These are phyloP conservation scores for Musa beccarii DNA, from an alignment of 176 grass and related monocot species.

Conservation along the genomic window DNA sequence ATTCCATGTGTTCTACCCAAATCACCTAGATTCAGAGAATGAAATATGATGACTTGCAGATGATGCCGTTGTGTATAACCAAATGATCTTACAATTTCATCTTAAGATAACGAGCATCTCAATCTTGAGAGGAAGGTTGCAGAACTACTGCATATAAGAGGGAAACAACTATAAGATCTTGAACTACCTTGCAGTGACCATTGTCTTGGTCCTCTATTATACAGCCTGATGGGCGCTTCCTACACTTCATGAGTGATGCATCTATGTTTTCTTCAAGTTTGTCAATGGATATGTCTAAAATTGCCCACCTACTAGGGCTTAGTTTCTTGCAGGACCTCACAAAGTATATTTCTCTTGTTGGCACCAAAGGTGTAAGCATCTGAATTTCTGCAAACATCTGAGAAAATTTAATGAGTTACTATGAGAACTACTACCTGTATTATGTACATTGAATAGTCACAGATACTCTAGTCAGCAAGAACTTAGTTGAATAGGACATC, in stretches of 20 bases:
- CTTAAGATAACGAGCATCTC: no score
- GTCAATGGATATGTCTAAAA: constrained; percentile 49
- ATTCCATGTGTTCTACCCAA: constrained; percentile 62
- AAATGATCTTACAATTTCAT: no score
- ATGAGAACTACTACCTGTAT: constrained; percentile 4
- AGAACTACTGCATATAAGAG: neutral
- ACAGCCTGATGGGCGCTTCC: constrained; percentile 61
- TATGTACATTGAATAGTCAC: neutral
- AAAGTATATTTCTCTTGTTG: constrained; percentile 60
- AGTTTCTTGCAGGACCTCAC: constrained; percentile 60
- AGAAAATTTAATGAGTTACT: constrained; percentile 11
- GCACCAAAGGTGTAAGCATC: constrained; percentile 61
- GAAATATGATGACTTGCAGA: neutral
- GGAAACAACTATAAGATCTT: neutral
- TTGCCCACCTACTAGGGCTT: constrained; percentile 38
- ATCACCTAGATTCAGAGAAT: constrained; percentile 27
- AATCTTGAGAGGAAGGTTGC: neutral
- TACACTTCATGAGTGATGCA: constrained; percentile 23
- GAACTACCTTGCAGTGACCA: constrained; percentile 55
- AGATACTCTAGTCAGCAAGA: neutral
- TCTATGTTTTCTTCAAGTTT: constrained; percentile 27
- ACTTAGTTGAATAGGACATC: no score
- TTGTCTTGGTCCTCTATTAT: constrained; percentile 56
- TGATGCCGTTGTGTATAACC: neutral
- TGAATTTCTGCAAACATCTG: constrained; percentile 81